Percentiles rank a stretch among this genome's conserved stretches.
phyloP scores from a whole-genome alignment of 2,329 filamentous ascomycete species.

The Ophiostoma populinum region DNA sequence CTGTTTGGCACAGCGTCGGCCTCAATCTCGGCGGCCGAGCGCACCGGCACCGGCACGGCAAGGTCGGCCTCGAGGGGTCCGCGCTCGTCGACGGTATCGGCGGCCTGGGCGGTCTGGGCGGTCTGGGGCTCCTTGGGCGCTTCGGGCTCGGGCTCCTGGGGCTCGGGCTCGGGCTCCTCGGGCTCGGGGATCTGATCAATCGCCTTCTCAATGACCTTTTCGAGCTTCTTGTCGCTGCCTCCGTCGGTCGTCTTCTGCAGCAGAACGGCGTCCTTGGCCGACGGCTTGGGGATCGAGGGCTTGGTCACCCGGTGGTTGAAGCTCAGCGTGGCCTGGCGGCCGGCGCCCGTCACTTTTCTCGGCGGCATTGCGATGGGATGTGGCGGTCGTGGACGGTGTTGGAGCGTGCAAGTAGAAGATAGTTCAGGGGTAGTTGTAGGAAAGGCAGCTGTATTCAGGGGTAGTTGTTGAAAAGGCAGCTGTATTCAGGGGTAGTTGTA shows the following conservation, averaged over 20 bases:
- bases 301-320: conserved; percentile 42
- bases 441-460: too few relatives aligned
- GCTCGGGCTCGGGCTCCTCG: conserved; percentile 4
- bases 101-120: conserved; percentile 15
- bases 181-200: conserved; percentile 11
- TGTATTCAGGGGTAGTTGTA: too few relatives aligned
- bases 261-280: conserved; percentile 26
- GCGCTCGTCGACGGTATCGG: conserved; percentile 13
- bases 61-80: too few relatives aligned
- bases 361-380: conserved; percentile 27
- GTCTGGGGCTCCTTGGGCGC: conserved; percentile 1
- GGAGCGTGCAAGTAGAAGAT: background rate
- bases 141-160: conserved; percentile 13
- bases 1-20: conserved; percentile 49
- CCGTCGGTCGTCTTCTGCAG: conserved; percentile 11
- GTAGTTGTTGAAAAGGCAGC: too few relatives aligned
- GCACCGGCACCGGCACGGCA: background rate
- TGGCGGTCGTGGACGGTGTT: background rate
- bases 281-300: conserved; percentile 23
- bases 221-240: conserved; percentile 13
- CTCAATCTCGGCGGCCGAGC: conserved; percentile 23
- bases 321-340: conserved; percentile 38
- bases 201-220: conserved; percentile 13
- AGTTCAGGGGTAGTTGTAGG: too few relatives aligned
- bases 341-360: conserved; percentile 28